Evolutionary conservation across 805 yeast species (phyloP).

Genomic region (Teunomyces funiuensis): DNA sequence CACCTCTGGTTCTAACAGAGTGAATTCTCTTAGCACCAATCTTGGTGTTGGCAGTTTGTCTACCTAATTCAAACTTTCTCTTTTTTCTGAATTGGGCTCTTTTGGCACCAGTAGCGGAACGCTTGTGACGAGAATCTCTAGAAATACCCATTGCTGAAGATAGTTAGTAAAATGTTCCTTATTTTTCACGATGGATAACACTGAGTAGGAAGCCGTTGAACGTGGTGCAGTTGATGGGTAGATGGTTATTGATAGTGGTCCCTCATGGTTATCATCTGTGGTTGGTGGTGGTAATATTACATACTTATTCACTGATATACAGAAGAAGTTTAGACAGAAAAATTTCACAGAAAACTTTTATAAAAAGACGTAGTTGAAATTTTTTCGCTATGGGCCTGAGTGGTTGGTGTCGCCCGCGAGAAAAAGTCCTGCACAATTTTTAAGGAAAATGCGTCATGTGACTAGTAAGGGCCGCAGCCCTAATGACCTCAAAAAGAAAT

Average conservation of each 20-base stretch:
- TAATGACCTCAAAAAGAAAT: conserved; percentile 1
- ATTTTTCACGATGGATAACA: background rate
- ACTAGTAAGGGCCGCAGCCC: conserved; percentile 13
- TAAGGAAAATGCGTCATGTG: background rate
- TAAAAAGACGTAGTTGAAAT: conserved; percentile 10
- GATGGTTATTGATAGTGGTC: background rate
- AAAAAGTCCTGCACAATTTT: background rate
- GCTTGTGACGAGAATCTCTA: conserved; percentile 99
- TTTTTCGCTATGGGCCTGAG: conserved; percentile 7
- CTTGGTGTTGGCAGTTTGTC: conserved; percentile 99
- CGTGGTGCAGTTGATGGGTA: background rate
- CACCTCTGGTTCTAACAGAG: conserved; percentile 99
- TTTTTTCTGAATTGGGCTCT: conserved; percentile 99
- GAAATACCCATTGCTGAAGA: conserved; percentile 92
- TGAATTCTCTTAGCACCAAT: conserved; percentile 99
- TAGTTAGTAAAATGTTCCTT: conserved; percentile 18
- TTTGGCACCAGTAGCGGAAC: conserved; percentile 99
- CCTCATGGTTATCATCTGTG: background rate
- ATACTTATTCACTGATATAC: conserved; percentile 12
- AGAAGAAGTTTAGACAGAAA: conserved; percentile 10
- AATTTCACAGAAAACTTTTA: conserved; percentile 13
- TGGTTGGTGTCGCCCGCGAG: conserved; percentile 2
- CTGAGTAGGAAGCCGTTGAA: background rate
- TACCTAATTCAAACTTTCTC: conserved; percentile 99
- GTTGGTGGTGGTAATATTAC: conserved; percentile 1